These are phyloP conservation scores for Colletotrichum salicis DNA, from an alignment of 2,329 filamentous ascomycete genomes.

Conservation along the genomic window DNA sequence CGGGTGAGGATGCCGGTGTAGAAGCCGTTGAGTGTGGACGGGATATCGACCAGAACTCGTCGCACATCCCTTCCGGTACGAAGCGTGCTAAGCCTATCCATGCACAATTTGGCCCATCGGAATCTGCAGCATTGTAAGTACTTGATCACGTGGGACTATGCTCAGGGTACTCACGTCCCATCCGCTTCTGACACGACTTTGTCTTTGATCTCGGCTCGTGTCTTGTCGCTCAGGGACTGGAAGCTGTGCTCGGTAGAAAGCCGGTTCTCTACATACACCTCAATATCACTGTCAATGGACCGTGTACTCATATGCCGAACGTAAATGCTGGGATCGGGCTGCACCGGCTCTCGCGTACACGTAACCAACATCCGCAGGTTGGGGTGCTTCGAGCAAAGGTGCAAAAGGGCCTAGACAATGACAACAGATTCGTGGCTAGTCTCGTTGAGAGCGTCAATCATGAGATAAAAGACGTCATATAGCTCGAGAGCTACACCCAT, in stretches of 20 bases:
- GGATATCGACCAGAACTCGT: conserved; percentile 37
- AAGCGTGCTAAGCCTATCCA: conserved; percentile 39
- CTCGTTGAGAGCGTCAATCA: conserved; percentile 41
- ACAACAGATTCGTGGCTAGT: conserved; percentile 30
- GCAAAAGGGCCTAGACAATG: conserved; percentile 33
- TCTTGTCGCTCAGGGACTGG: conserved; percentile 34
- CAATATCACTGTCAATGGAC: conserved; percentile 39
- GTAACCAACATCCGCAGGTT: conserved; percentile 39
- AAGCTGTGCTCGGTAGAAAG: conserved; percentile 37
- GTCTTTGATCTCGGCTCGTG: conserved; percentile 38
- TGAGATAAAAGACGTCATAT: conserved; percentile 36
- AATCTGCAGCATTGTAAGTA: conserved; percentile 36
- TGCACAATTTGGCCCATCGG: conserved; percentile 43
- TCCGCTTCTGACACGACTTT: conserved; percentile 37
- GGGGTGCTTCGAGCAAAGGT: conserved; percentile 35
- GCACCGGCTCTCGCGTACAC: conserved; percentile 35
- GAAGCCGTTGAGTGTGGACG: conserved; percentile 39
- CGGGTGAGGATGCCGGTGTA: conserved; percentile 40
- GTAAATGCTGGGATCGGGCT: conserved; percentile 14
- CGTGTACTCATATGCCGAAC: conserved; percentile 35
- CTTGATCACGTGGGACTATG: neutral
- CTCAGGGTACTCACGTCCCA: conserved; percentile 38
- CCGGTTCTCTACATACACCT: conserved; percentile 38
- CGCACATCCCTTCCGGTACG: conserved; percentile 40
- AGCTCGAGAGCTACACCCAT: conserved; percentile 29